A percentile compares a stretch with the other conserved stretches of the same genome.
These are phyloP conservation scores for Clitopilus hobsonii DNA, from an alignment of 768 basidiomycete genomes.

Conservation along the genomic window DNA sequence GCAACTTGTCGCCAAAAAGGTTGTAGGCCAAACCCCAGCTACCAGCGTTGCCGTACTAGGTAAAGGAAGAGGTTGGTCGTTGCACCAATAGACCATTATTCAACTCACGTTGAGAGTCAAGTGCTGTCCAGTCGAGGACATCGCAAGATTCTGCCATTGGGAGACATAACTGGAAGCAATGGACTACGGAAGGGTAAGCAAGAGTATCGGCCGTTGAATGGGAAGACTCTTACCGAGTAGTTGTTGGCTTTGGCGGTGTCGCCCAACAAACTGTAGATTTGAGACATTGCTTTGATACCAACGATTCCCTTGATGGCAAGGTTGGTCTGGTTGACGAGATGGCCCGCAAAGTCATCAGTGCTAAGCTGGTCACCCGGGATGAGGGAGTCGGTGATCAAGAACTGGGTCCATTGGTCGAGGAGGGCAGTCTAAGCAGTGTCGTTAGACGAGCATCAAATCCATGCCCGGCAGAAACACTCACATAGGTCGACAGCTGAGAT, in stretches of 20 bases:
- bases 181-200: constrained; percentile 26
- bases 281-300: constrained; percentile 60
- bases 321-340: constrained; percentile 60
- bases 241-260: constrained; percentile 29
- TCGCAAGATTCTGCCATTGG: constrained; percentile 50
- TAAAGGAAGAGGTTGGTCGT: background rate
- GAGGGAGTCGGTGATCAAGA: constrained; percentile 46
- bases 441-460: background rate
- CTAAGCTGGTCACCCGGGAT: constrained; percentile 51
- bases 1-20: constrained; percentile 54
- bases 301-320: constrained; percentile 69
- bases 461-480: constrained; percentile 16
- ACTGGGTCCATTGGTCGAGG: constrained; percentile 63
- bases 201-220: background rate
- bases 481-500: constrained; percentile 47
- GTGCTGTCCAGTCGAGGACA: constrained; percentile 44
- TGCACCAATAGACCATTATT: background rate
- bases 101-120: constrained; percentile 46
- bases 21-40: constrained; percentile 64
- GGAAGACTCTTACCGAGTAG: constrained; percentile 30
- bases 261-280: constrained; percentile 43
- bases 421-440: constrained; percentile 23
- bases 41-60: constrained; percentile 46
- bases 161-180: constrained; percentile 49
- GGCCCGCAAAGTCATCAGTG: constrained; percentile 52